A percentile compares a stretch with the other conserved stretches of the same genome.
Conservation (phyloP, 139 green algal species). For the Ulvella scutata region DNA sequence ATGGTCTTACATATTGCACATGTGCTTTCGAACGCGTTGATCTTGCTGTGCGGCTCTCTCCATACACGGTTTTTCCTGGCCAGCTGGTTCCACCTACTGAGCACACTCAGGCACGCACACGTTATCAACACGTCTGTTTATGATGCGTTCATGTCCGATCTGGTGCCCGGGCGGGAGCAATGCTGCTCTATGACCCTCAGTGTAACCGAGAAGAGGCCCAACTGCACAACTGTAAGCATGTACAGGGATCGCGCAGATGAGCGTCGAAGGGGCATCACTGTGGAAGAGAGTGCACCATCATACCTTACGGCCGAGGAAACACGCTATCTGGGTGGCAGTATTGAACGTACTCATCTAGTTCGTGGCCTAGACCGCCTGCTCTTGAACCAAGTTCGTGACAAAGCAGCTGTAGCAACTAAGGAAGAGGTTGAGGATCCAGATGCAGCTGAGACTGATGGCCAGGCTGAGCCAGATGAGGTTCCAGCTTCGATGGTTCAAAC, state of each 20-base stretch:
- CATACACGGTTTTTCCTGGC: background rate
- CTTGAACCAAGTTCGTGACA: slow-evolving; percentile 55
- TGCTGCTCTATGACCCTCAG: background rate
- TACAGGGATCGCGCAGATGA: slow-evolving; percentile 7
- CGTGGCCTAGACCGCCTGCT: slow-evolving; percentile 90
- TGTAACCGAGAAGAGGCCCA: background rate
- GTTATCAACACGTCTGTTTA: background rate
- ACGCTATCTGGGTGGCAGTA: slow-evolving; percentile 83
- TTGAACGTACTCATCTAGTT: slow-evolving; percentile 85
- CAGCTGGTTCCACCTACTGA: background rate
- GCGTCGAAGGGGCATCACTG: background rate
- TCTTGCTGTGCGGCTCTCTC: slow-evolving; percentile 24
- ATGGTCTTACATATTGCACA: background rate
- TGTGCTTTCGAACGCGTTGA: background rate
- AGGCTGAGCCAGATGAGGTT: background rate
- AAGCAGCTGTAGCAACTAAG: slow-evolving; percentile 8
- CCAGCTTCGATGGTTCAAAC: background rate
- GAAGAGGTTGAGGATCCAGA: slow-evolving; percentile 11
- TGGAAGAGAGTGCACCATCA: background rate
- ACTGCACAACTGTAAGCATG: slow-evolving; percentile 2
- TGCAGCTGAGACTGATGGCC: background rate
- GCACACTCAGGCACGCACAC: background rate
- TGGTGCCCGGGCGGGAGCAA: background rate
- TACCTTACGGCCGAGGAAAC: slow-evolving; percentile 50
- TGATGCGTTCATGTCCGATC: background rate